Evolutionary conservation across 306 rosid species (phyloP).

Genomic region (Ammopiptanthus mongolicus): DNA sequence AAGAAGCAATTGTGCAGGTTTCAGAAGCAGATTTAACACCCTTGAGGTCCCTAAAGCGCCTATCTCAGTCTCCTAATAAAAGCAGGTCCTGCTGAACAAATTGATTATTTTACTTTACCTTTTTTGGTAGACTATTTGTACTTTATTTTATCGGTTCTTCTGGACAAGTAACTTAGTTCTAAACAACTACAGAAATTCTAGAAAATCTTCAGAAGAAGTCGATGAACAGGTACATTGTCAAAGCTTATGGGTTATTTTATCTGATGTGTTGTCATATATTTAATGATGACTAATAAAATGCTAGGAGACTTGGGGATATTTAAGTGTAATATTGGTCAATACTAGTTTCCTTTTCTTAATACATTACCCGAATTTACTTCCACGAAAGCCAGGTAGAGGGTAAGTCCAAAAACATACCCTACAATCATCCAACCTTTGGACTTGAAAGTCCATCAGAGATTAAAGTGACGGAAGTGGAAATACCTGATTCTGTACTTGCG

Average conservation of each 20-base stretch:
- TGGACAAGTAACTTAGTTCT: constrained; percentile 20
- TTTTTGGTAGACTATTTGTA: background rate
- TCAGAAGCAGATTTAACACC: constrained; percentile 47
- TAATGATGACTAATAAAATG: constrained; percentile 11
- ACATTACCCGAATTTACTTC: constrained; percentile 13
- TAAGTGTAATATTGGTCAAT: background rate
- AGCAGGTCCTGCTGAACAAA: constrained; percentile 48
- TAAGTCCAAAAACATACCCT: constrained; percentile 21
- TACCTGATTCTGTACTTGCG: constrained; percentile 31
- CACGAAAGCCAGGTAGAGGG: constrained; percentile 36
- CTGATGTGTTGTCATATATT: constrained; percentile 7
- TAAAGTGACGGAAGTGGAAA: constrained; percentile 48
- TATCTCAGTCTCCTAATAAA: constrained; percentile 42
- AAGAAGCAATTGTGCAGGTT: constrained; percentile 45
- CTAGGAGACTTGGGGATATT: constrained; percentile 1
- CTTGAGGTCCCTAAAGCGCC: constrained; percentile 59
- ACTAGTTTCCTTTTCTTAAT: background rate
- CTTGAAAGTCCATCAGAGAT: constrained; percentile 37
- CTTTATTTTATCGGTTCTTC: constrained; percentile 10
- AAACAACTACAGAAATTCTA: constrained; percentile 47
- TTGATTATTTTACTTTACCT: background rate
- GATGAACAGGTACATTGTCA: constrained; percentile 50
- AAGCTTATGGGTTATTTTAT: background rate
- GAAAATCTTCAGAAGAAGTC: constrained; percentile 40
- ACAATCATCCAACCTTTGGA: constrained; percentile 24